Base-by-base conservation (phyloP, 768 basidiomycete genomes). In the Leccinum disarticulatum region DNA sequence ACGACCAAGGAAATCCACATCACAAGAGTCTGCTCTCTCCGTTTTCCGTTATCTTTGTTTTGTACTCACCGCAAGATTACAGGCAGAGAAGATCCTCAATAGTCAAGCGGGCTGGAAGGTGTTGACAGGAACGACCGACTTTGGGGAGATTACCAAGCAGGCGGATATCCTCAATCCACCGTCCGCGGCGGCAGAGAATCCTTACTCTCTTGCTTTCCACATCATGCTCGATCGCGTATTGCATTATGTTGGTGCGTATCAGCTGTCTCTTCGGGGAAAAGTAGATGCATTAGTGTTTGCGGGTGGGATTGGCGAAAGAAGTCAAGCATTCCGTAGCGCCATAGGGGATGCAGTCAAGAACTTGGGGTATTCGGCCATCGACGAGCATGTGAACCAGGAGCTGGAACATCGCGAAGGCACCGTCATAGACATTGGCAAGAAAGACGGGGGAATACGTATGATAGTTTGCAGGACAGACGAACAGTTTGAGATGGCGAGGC, bases 301-400 rank as follows among this genome's bases (percentile, higher is more conserved):
- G 0, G 93, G 94, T 3, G 93, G 93, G 0, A 92, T 97, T 55
- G 95, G 95, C 0, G 95, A 97, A 73, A 80, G 79, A 63, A 83
- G 86, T 60, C 76, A 73, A 17, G 79, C 83, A 64, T 73, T 98
- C 56, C 75, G 94, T 46, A 69, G 74, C 43, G 82, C 83, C 19
- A 77, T 95, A 17, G 79, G 80, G 4, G 71, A 79, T 36, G 77
- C 80, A 35, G 75, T 88, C 15, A 64, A 55, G 17, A 89, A 84
- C 74, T 70, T 95, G 48, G 92, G 43, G 43, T 87, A 86, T 59
- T 73, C 77, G 28, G 58, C 61, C 0, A 72, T 91, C 11, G 81
- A 86, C 53, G 66, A 68, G 6, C 68, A 60, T 57, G 83, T 80
- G 68, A 88, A 87, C 55, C 62, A 58, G 11, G 69, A 61, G 7